Evolutionary conservation across 2,329 filamentous ascomycete genomes (phyloP).

Genomic region (Metarhizium anisopliae): DNA sequence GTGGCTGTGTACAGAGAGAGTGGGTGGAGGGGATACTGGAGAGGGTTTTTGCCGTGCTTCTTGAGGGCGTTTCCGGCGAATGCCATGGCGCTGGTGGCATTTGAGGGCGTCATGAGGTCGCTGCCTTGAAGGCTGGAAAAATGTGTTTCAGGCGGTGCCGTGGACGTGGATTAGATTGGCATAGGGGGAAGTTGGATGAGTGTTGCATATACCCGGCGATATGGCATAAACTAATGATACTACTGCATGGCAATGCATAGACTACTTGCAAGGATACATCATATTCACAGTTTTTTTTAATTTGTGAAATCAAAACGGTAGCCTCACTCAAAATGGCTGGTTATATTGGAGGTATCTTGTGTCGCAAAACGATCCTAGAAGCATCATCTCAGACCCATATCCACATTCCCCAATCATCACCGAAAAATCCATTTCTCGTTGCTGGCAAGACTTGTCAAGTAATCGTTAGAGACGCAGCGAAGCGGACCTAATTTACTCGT

Average conservation of each 20-base stretch:
- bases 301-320: background rate
- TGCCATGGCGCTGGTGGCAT: constrained; percentile 84
- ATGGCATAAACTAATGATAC: background rate
- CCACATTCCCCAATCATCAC: background rate
- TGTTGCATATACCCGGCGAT: background rate
- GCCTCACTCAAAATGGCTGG: constrained; percentile 11
- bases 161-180: background rate
- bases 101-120: constrained; percentile 80
- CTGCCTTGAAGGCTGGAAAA: constrained; percentile 32
- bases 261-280: background rate
- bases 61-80: constrained; percentile 91
- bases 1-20: constrained; percentile 64
- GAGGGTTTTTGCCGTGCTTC: constrained; percentile 91
- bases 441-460: constrained; percentile 1
- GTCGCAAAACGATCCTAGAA: background rate
- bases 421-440: constrained; percentile 1
- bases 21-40: constrained; percentile 78
- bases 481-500: constrained; percentile 63
- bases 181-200: background rate
- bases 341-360: constrained; percentile 14
- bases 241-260: background rate
- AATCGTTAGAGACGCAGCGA: constrained; percentile 2
- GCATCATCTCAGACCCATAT: background rate
- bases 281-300: background rate
- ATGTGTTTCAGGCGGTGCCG: background rate